These are phyloP conservation scores for Vaccinium macrocarpon DNA, from an alignment of 148 eudicot genomes.

Conservation along the genomic window DNA sequence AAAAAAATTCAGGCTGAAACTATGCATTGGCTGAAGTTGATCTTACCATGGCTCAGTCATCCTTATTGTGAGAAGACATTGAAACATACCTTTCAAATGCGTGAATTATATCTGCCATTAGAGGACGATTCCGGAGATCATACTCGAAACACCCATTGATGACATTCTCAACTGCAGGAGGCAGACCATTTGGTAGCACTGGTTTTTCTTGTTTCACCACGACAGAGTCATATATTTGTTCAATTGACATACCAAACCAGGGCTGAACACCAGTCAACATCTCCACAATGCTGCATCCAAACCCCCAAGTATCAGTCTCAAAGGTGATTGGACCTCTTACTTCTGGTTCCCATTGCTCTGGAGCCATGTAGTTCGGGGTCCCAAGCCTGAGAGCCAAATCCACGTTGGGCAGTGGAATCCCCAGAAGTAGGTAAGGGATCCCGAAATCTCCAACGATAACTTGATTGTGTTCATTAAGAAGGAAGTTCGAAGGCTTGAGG, in stretches of 20 bases:
- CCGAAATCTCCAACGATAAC: conserved; percentile 75
- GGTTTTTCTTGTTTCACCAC: conserved; percentile 76
- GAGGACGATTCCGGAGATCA: conserved; percentile 74
- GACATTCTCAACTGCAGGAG: conserved; percentile 61
- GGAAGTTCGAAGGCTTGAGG: conserved; percentile 83
- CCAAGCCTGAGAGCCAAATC: conserved; percentile 55
- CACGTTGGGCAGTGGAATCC: conserved; percentile 42
- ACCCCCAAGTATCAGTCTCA: conserved; percentile 88
- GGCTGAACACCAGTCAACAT: conserved; percentile 80
- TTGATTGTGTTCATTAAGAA: conserved; percentile 56
- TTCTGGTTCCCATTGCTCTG: conserved; percentile 92
- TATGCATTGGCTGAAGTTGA: neutral
- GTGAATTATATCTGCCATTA: conserved; percentile 54
- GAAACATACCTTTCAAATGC: conserved; percentile 60
- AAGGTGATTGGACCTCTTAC: conserved; percentile 75
- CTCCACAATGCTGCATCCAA: conserved; percentile 76
- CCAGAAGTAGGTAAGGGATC: conserved; percentile 65
- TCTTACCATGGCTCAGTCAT: neutral
- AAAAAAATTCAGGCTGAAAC: neutral
- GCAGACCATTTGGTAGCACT: conserved; percentile 66
- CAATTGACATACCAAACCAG: conserved; percentile 65
- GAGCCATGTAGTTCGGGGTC: conserved; percentile 87
- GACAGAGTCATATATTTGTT: conserved; percentile 61
- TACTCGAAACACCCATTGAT: conserved; percentile 84
- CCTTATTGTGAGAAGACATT: neutral